Evolutionary conservation across 2,329 filamentous ascomycete species (phyloP).

Genomic region (Pyrenophora tritici-repentis): DNA sequence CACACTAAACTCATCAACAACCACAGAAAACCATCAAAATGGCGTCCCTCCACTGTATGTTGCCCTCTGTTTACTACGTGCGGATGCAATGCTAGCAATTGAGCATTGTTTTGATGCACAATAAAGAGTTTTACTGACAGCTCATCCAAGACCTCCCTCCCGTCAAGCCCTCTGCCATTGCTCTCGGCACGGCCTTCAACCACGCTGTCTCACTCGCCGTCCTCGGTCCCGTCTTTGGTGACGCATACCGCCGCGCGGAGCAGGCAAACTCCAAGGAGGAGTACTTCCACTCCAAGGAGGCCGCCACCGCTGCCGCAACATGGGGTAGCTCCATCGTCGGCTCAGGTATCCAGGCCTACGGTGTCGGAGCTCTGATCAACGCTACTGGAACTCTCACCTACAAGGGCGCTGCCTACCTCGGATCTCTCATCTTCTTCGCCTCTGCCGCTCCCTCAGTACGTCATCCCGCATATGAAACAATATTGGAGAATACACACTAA

Average conservation of each 20-base stretch:
- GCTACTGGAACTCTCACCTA: slow-evolving; percentile 93
- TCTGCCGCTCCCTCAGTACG: slow-evolving; percentile 84
- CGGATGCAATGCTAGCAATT: slow-evolving; percentile 14
- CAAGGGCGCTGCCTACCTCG: slow-evolving; percentile 95
- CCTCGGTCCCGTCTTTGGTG: slow-evolving; percentile 86
- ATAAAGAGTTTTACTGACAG: slow-evolving; percentile 23
- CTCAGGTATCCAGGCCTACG: slow-evolving; percentile 86
- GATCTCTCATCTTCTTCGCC: slow-evolving; percentile 87
- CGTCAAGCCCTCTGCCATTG: slow-evolving; percentile 98
- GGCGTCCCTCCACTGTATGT: slow-evolving; percentile 65
- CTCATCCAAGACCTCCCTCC: slow-evolving; percentile 66
- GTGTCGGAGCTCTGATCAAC: slow-evolving; percentile 83
- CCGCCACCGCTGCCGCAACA: slow-evolving; percentile 80
- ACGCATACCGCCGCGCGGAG: slow-evolving; percentile 93
- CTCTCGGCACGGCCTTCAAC: slow-evolving; percentile 94
- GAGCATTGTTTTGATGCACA: slow-evolving; percentile 9
- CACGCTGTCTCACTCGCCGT: slow-evolving; percentile 88
- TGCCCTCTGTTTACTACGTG: not conserved
- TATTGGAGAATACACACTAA: slow-evolving; percentile 23
- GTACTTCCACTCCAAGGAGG: slow-evolving; percentile 92
- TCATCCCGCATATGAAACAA: slow-evolving; percentile 26
- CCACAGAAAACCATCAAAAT: slow-evolving; percentile 51
- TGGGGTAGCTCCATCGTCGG: slow-evolving; percentile 91
- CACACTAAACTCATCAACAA: slow-evolving; percentile 20
- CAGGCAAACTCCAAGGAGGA: slow-evolving; percentile 93